These are phyloP conservation scores for Diospyros lotus DNA, from an alignment of 148 eudicot genomes.

Conservation along the genomic window DNA sequence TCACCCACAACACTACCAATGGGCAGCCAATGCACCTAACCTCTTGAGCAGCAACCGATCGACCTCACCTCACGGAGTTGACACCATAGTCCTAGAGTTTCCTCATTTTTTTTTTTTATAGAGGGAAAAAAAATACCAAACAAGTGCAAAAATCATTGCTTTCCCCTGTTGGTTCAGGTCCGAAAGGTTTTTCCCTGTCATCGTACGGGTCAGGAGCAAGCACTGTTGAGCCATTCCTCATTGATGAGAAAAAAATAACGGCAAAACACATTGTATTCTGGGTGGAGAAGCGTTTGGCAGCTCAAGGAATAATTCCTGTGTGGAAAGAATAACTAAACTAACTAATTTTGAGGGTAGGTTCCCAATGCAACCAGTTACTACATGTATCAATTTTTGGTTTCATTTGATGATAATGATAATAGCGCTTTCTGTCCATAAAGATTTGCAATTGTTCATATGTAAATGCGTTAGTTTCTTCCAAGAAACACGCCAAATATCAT, in stretches of 20 bases:
- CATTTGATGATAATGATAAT: neutral
- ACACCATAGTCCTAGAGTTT: too few species aligned
- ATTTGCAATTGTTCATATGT: slow-evolving; percentile 11
- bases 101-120: too few species aligned
- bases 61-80: too few species aligned
- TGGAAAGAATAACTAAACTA: slow-evolving; percentile 37
- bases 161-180: slow-evolving; percentile 37
- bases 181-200: slow-evolving; percentile 67
- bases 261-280: slow-evolving; percentile 77
- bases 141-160: neutral
- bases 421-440: neutral
- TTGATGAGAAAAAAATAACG: slow-evolving; percentile 77
- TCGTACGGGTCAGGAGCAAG: slow-evolving; percentile 67
- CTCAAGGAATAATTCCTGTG: slow-evolving; percentile 88
- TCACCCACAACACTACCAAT: too few species aligned
- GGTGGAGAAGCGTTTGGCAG: slow-evolving; percentile 93
- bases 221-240: slow-evolving; percentile 86
- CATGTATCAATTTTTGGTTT: slow-evolving; percentile 16
- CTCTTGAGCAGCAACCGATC: too few species aligned
- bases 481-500: too few species aligned
- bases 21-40: too few species aligned
- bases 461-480: neutral
- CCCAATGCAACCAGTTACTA: neutral
- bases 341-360: neutral
- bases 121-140: too few species aligned